Evolutionary conservation across 148 eudicot species (phyloP).

Genomic region (Talinum fruticosum): DNA sequence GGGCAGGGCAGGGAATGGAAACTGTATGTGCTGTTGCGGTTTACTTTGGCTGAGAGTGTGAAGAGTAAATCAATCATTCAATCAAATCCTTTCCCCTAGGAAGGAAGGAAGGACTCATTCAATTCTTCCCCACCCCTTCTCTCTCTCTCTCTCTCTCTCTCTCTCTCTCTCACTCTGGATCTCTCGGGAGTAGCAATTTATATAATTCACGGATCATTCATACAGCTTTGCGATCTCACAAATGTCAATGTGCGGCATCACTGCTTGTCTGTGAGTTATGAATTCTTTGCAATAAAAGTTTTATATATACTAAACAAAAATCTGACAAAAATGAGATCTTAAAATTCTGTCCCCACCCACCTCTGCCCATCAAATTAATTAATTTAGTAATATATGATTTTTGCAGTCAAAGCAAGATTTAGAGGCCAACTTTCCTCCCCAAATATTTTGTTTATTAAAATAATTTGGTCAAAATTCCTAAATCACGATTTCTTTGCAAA

Average conservation of each 20-base stretch:
- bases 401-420: conserved; percentile 16
- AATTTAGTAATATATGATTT: neutral
- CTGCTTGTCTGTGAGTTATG: neutral
- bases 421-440: neutral
- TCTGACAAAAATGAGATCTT: no score
- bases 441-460: neutral
- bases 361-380: neutral
- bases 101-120: neutral
- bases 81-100: no score
- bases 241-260: conserved; percentile 1
- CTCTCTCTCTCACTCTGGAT: neutral
- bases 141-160: neutral
- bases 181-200: conserved; percentile 19
- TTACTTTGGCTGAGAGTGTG: conserved; percentile 15
- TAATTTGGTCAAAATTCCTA: neutral
- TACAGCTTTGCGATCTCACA: conserved; percentile 12
- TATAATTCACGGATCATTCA: conserved; percentile 18
- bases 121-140: neutral
- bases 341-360: no score
- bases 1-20: neutral
- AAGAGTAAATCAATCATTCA: no score
- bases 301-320: no score
- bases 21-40: neutral
- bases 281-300: neutral
- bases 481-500: neutral